Base-by-base conservation (phyloP, 306 rosid species). In the Cercis canadensis region DNA sequence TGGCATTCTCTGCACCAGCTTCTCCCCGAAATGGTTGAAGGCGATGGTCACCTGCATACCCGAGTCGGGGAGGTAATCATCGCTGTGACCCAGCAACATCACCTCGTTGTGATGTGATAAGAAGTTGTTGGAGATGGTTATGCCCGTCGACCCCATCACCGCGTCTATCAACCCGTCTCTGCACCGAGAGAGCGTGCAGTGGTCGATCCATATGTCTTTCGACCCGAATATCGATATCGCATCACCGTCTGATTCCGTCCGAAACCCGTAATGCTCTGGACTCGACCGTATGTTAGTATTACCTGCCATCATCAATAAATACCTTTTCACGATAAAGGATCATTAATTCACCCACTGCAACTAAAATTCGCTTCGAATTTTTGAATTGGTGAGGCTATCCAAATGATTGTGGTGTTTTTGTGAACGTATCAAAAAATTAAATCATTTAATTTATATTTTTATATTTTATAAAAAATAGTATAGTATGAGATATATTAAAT, bases 11-110 rank as follows among this genome's bases (percentile, higher is more conserved):
- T 93, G 98, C 7, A 93, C 91, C 3, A 93, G 85, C 4, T 81
- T 37, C 32, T 90, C 87, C 0, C 98, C 97, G 11, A 93, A 93
- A 69, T 87, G 98, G 73, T 93, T 93, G 82, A 93, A 93, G 12
- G 98, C 98, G 4, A 93, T 86, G 1, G 98, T 93, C 2, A 88
- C 98, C 61, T 90, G 92, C 98, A 93, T 93, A 2, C 86, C 92
- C 0, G 87, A 62, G 72, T 93, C 98, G 0, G 89, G 92, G 2
- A 34, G 24, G 79, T 93, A 93, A 13, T 55, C 73, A 17, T 93
- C 98, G 57, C 96, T 89, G 73, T 92, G 98, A 8, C 98, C 98
- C 36, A 92, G 13, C 1, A 92, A 43, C 98, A 92, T 92, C 4
- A 92, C 97, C 56, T 92, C 96, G 58, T 92, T 83, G 75, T 92